phyloP scores from a whole-genome alignment of 257 asterid genomes.

The Przewalskia tangutica region DNA sequence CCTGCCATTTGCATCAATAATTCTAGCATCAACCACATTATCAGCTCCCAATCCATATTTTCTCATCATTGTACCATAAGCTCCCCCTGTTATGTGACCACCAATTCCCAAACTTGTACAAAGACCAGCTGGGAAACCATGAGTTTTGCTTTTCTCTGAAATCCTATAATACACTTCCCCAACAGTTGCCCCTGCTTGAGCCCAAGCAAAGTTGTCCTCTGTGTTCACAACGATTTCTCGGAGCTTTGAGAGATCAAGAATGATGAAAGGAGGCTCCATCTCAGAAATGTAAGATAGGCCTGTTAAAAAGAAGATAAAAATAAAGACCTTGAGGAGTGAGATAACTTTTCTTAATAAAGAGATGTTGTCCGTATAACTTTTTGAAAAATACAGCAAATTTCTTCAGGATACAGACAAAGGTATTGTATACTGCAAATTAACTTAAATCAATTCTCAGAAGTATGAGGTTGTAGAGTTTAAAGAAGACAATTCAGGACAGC shows the following conservation, averaged over 20 bases:
- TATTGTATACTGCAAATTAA: no score
- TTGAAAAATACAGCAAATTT: no score
- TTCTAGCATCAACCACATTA: constrained; percentile 43
- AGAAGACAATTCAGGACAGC: neutral
- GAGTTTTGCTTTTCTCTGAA: constrained; percentile 16
- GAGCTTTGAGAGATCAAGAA: constrained; percentile 19
- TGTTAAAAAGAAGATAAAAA: neutral
- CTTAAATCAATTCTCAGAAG: no score
- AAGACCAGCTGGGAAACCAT: constrained; percentile 43
- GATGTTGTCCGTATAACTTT: no score
- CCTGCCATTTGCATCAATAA: constrained; percentile 37
- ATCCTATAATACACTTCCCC: constrained; percentile 23
- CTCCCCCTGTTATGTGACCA: constrained; percentile 63
- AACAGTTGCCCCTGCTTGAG: constrained; percentile 22
- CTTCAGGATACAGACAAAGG: no score
- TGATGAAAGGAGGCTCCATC: constrained; percentile 5
- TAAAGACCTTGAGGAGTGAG: neutral
- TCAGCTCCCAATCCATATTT: constrained; percentile 55
- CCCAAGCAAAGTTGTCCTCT: constrained; percentile 20
- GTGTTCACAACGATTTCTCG: constrained; percentile 16
- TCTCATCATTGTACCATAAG: constrained; percentile 52
- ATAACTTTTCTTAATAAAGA: neutral
- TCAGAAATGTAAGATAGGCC: constrained; percentile 20
- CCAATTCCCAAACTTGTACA: constrained; percentile 55
- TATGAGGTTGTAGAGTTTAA: neutral